Evolutionary conservation across 2,329 filamentous ascomycete genomes (phyloP).

Genomic region (Tolypocladium cylindrosporum): DNA sequence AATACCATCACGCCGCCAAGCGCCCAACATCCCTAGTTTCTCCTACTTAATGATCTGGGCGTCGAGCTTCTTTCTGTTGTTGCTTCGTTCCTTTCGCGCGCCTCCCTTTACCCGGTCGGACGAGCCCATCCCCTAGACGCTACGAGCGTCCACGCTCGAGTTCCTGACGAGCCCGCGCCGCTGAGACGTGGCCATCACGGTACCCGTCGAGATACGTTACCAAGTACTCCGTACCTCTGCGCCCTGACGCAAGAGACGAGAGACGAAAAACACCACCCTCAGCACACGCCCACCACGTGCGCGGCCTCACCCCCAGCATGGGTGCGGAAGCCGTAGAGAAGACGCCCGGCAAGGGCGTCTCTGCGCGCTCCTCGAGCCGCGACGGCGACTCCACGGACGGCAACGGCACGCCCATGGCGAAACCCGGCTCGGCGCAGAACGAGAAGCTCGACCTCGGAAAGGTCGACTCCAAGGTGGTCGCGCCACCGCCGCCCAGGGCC

Average conservation of each 20-base stretch:
- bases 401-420: conserved; percentile 1
- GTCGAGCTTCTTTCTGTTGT: not conserved
- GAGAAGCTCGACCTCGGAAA: conserved; percentile 5
- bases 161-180: not conserved
- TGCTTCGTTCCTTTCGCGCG: not conserved
- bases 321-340: not conserved
- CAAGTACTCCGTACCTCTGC: too few relatives aligned
- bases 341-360: not conserved
- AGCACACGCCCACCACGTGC: not conserved
- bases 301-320: not conserved
- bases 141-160: not conserved
- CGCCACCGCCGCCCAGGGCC: conserved; percentile 16
- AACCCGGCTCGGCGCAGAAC: not conserved
- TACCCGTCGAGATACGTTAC: too few relatives aligned
- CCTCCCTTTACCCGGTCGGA: not conserved
- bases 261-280: not conserved
- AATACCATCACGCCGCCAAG: not conserved
- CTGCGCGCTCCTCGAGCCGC: not conserved
- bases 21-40: not conserved
- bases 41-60: not conserved
- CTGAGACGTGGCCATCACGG: not conserved
- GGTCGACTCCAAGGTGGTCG: conserved; percentile 7
- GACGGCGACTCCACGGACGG: conserved; percentile 2
- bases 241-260: not conserved
- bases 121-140: not conserved